Evolutionary conservation across 78 protist species (phyloP).

Genomic region (Dictyostelium firmibasis): DNA sequence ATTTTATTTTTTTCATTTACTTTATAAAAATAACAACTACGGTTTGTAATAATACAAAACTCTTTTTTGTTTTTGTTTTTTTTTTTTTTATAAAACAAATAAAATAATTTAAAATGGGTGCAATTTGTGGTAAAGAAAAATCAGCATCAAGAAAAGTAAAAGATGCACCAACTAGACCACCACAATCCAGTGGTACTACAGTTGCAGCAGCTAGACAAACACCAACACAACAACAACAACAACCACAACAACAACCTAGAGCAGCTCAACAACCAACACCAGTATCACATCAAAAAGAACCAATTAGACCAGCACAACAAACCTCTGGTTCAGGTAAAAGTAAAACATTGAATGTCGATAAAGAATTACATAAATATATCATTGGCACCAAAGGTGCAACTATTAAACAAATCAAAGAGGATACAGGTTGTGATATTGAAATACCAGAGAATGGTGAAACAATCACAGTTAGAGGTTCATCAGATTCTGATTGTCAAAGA

Average conservation of each 20-base stretch:
- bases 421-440: background rate
- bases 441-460: background rate
- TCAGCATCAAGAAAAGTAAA: background rate
- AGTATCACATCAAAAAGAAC: background rate
- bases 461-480: constrained; percentile 32
- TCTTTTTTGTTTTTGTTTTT: background rate
- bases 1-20: background rate
- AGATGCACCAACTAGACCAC: background rate
- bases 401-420: constrained; percentile 54
- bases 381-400: constrained; percentile 72
- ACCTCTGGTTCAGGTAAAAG: background rate
- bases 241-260: background rate
- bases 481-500: background rate
- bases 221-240: background rate
- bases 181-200: background rate
- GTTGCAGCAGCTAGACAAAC: background rate
- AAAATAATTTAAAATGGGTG: constrained; percentile 5
- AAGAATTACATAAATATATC: constrained; percentile 54
- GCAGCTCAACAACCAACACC: background rate
- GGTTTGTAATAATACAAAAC: too few relatives aligned
- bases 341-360: constrained; percentile 21
- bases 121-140: constrained; percentile 4
- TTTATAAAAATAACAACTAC: background rate
- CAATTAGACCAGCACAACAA: background rate
- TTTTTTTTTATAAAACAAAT: background rate